phyloP scores from a whole-genome alignment of 2,329 filamentous ascomycete species.

The Monosporascus sp. region DNA sequence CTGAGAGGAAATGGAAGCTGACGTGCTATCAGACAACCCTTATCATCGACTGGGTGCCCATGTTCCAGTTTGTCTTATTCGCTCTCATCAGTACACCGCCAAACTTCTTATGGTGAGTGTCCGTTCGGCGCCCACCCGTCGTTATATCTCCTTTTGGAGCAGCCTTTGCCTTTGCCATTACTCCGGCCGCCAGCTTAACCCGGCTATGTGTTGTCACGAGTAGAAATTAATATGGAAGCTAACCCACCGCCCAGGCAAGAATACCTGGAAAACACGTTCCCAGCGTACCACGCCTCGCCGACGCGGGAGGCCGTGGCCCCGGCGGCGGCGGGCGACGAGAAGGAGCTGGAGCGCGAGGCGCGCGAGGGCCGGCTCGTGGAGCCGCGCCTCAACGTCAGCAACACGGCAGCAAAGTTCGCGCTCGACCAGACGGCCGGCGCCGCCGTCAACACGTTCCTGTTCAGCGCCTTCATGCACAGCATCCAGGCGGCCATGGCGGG shows the following conservation, averaged over 20 bases:
- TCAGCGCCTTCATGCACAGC: conserved; percentile 50
- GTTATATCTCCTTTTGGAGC: not conserved
- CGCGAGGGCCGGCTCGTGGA: conserved; percentile 36
- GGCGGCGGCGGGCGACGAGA: conserved; percentile 36
- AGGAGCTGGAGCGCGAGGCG: conserved; percentile 33
- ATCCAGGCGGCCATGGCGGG: conserved; percentile 45
- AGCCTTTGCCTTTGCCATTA: not conserved
- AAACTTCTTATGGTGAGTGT: conserved; percentile 71
- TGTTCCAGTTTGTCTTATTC: conserved; percentile 75
- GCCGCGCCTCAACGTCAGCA: conserved; percentile 53
- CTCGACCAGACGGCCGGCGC: conserved; percentile 68
- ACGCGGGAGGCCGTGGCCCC: conserved; percentile 34
- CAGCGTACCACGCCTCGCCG: conserved; percentile 52
- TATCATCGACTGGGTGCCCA: conserved; percentile 58
- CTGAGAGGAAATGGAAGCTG: not conserved
- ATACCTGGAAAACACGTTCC: conserved; percentile 70
- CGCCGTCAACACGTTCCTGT: conserved; percentile 54
- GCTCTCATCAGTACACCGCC: conserved; percentile 69
- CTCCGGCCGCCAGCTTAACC: not conserved
- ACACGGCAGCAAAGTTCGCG: conserved; percentile 62
- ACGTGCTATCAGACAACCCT: conserved; percentile 46
- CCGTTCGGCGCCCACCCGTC: not conserved
- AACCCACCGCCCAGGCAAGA: conserved; percentile 55
- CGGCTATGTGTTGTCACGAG: too few species aligned
- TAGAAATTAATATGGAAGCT: conserved; percentile 2